Conservation (phyloP, 495 filamentous ascomycete genomes). For the Thermothielavioides terrestris region DNA sequence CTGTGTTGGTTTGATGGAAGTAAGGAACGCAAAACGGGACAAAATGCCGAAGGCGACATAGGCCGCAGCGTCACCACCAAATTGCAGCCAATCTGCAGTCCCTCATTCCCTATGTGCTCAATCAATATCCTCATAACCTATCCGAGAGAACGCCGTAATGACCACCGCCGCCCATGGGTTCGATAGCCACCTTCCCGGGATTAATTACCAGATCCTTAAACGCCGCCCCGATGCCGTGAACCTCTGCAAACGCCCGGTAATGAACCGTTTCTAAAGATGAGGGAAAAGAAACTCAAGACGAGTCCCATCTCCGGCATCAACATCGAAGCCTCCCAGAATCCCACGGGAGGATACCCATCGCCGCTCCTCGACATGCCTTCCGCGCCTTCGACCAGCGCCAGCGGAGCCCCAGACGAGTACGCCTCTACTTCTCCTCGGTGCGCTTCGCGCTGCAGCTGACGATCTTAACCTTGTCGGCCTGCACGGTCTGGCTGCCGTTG, state of each 20-base stretch:
- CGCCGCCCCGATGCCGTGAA: not conserved
- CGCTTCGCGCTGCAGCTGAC: slow-evolving; percentile 90
- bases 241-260: not conserved
- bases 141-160: not conserved
- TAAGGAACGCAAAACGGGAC: too few species aligned
- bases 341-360: too few species aligned
- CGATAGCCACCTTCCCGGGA: not conserved
- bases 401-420: not conserved
- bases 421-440: slow-evolving; percentile 53
- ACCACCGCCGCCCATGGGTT: too few species aligned
- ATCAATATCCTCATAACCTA: not conserved
- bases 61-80: too few species aligned
- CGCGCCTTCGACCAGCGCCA: not conserved
- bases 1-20: too few species aligned
- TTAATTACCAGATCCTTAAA: not conserved
- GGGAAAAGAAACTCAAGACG: not conserved
- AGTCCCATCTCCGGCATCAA: not conserved
- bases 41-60: too few species aligned
- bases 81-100: too few species aligned
- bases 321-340: not conserved
- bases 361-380: too few species aligned
- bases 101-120: not conserved
- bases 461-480: slow-evolving; percentile 84
- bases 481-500: slow-evolving; percentile 50
- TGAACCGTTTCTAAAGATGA: not conserved